Evolutionary conservation across 1,284 basidiomycete species (phyloP).

Genomic region (Sporisorium iseilematis-ciliati): DNA sequence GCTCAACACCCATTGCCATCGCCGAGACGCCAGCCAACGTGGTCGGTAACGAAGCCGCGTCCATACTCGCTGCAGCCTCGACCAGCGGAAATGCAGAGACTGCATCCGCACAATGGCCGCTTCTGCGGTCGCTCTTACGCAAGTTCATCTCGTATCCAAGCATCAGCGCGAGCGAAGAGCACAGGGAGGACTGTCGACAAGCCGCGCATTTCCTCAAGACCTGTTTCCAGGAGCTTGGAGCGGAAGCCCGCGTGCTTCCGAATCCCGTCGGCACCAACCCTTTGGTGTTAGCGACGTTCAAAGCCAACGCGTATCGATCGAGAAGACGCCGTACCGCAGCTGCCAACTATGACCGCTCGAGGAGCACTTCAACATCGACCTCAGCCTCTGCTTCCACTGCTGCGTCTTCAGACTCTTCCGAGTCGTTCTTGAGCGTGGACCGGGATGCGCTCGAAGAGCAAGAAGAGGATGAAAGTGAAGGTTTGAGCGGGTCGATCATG

Average conservation of each 20-base stretch:
- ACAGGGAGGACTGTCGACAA: conserved; percentile 78
- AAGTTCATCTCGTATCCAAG: conserved; percentile 90
- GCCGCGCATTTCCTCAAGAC: conserved; percentile 63
- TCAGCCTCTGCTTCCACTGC: conserved; percentile 12
- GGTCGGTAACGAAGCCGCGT: conserved; percentile 11
- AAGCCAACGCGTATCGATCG: conserved; percentile 37
- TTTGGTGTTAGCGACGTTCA: conserved; percentile 64
- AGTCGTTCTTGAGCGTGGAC: conserved; percentile 18
- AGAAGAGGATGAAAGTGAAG: conserved; percentile 18
- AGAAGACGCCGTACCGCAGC: conserved; percentile 20
- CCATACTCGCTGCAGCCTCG: conserved; percentile 8
- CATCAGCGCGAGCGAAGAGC: conserved; percentile 78
- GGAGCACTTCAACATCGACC: conserved; percentile 29
- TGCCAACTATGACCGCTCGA: conserved; percentile 13
- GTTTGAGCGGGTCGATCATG: conserved; percentile 38
- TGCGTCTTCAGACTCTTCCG: conserved; percentile 18
- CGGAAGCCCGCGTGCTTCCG: conserved; percentile 59
- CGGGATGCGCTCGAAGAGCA: conserved; percentile 4
- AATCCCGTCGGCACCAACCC: conserved; percentile 54
- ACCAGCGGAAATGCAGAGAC: background rate
- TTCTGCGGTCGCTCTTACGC: conserved; percentile 77
- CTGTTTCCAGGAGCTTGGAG: conserved; percentile 59
- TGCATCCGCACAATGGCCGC: conserved; percentile 60
- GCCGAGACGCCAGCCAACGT: conserved; percentile 1
- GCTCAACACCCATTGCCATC: conserved; percentile 16